Percentiles rank a stretch among this genome's conserved stretches.
Conservation (phyloP, 441 rosid species). For the Viola pubescens region DNA sequence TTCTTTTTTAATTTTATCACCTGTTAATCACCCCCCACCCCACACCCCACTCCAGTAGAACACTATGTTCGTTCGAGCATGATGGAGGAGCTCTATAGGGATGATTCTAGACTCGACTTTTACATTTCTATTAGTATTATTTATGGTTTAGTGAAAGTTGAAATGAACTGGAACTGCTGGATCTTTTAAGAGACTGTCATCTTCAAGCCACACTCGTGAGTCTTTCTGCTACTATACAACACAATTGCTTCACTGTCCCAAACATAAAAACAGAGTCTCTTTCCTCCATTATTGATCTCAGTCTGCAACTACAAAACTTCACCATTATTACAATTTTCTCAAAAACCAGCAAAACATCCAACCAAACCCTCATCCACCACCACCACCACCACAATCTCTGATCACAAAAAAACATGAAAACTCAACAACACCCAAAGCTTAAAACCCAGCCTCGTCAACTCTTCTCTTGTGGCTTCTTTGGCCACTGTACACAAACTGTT, state of each 20-base stretch:
- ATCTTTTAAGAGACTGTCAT: background rate
- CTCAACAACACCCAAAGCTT: slow-evolving; percentile 42
- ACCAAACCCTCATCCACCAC: no score
- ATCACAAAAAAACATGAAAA: slow-evolving; percentile 34
- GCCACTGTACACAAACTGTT: slow-evolving; percentile 59
- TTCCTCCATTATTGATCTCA: slow-evolving; percentile 12
- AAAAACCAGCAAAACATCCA: no score
- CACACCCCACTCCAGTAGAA: no score
- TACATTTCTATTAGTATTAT: no score
- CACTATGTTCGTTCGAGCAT: no score
- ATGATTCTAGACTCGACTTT: no score
- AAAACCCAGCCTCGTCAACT: slow-evolving; percentile 63
- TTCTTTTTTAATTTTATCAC: no score
- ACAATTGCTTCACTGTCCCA: background rate
- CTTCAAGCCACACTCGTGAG: slow-evolving; percentile 1
- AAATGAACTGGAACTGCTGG: background rate
- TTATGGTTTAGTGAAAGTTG: background rate
- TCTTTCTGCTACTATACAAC: slow-evolving; percentile 1
- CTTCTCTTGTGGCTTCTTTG: slow-evolving; percentile 76
- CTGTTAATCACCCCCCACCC: no score
- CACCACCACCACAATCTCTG: no score
- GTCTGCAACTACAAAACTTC: background rate
- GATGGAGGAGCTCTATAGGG: no score
- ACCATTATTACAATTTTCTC: slow-evolving; percentile 3
- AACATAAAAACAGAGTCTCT: slow-evolving; percentile 1